Evolutionary conservation across 1,284 basidiomycete species (phyloP).

Genomic region (Ceratobasidium sp.): DNA sequence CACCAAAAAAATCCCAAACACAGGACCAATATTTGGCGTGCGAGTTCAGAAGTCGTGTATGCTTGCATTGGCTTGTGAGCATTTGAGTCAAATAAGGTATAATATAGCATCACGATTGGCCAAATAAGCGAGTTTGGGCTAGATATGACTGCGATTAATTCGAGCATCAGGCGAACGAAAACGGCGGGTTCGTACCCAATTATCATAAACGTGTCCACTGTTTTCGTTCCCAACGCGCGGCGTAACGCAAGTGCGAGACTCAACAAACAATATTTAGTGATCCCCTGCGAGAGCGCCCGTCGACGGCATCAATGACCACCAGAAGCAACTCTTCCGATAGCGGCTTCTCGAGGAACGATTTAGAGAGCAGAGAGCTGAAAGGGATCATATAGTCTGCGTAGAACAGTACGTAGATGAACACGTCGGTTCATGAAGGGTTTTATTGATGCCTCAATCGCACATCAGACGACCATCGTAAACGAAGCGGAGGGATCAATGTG

Average conservation of each 20-base stretch:
- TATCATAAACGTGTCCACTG: conserved; percentile 54
- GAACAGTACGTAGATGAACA: conserved; percentile 47
- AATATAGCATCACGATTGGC: conserved; percentile 66
- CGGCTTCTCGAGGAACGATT: conserved; percentile 52
- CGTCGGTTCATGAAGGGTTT: too few relatives aligned
- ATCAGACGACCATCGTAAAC: too few relatives aligned
- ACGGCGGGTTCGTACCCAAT: conserved; percentile 56
- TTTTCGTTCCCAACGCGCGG: conserved; percentile 45
- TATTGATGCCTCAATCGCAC: too few relatives aligned
- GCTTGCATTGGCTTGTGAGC: conserved; percentile 58
- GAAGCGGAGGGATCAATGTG: too few relatives aligned
- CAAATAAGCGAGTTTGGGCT: conserved; percentile 66
- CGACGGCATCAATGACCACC: conserved; percentile 72
- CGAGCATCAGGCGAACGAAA: background rate
- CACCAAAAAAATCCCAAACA: conserved; percentile 60
- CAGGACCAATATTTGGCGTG: conserved; percentile 62
- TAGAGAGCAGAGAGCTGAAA: conserved; percentile 59
- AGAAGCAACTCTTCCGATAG: conserved; percentile 53
- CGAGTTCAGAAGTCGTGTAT: conserved; percentile 57
- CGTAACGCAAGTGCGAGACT: conserved; percentile 64
- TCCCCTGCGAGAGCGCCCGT: conserved; percentile 65
- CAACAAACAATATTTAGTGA: conserved; percentile 62
- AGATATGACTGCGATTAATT: background rate
- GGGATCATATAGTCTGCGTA: conserved; percentile 48
- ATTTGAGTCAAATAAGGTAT: conserved; percentile 60